Base-by-base conservation (phyloP, 2,329 filamentous ascomycete species). In the Tolypocladium paradoxum region DNA sequence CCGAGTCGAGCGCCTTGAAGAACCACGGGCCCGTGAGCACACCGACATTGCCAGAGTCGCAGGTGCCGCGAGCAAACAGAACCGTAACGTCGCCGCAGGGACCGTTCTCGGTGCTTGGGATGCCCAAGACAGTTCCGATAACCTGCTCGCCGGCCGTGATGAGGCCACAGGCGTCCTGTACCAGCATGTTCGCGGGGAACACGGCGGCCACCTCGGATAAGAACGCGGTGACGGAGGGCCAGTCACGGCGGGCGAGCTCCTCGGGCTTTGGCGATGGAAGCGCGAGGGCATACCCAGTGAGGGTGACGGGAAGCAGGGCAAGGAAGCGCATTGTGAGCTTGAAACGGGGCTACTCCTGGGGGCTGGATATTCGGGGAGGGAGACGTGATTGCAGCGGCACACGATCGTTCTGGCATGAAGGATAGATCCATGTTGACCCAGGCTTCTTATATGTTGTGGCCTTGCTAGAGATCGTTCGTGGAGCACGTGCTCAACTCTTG, bases 51-150 rank as follows among this genome's bases (percentile, higher is more conserved):
- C 65, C 64, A 1, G 57, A 43, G 20, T 67, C 64, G 29, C 64
- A 66, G 18, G 64, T 66, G 8, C 65, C 65, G 0, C 65, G 59
- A n/a, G 61, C 62, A 33, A 64, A 67, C 27, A 67, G 47, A 31
- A 67, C 52, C 9, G 58, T 65, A 35, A 66, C 58, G 45, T 62
- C 62, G n/a, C 55, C 53, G 53, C 64, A 65, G 9, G 54, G 48
- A 11, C 58, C 54, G 33, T 57, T 55, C n/a, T 50, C 36, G 2
- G 40, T 53, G 22, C 55, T 49, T 22, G 51, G 36, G 29, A 66
- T 53, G 37, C 35, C 50, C 2, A 60, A 60, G 8, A 53, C 9
- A 5, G 43, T 47, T 16, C 52, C 60, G 4, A 61, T 43, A 4
- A 50, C 22, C 2, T 54, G 53, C 49, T 62, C 58, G 18, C 50